Evolutionary conservation across 441 rosid genomes (phyloP), one percentile per base, ranked within the genome.

Genomic region (Populus hybrid): DNA sequence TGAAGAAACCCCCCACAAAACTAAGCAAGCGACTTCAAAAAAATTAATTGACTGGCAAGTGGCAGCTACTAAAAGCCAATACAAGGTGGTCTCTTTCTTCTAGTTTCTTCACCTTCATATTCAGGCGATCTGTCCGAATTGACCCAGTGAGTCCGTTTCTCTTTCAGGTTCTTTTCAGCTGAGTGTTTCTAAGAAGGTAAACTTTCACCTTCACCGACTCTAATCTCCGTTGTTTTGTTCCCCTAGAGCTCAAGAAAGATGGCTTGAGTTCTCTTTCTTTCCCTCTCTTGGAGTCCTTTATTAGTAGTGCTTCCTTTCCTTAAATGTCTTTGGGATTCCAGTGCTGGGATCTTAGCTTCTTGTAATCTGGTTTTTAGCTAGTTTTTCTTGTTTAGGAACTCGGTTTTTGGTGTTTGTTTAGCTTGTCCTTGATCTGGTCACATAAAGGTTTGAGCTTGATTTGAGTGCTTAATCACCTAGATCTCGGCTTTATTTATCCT

Each of bases 351-450:
- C 36, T 68, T 12, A 67, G 59, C 69, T 76, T 40, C 65, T 42
- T 42, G 7, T 24, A 46, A 7, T 9, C 69, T 24, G 7, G 1
- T 12, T 61, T 16, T 66, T 75, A 40, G 19, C 53, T 28, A 14
- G 16, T 67, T 68, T 19, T 23, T 26, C 28, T 67, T 67, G 38
- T 78, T 53, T 53, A 16, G 71, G 81, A 70, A 75, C 68, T 75
- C 40, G 8, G 63, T 67, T 73, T 67, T 66, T 64, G 69, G 30
- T 26, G 9, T 24, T 28, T 24, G 69, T 30, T 26, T 11, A 24
- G 34, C 34, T 12, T 5, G 30, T 66, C 69, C 34, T 66, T 26
- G 34, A 30, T 64, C 34, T 12, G 36, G 18, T 66, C 34, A 10
- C 69, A 30, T 64, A 30, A 35, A 18, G 24, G 21, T 36, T 42